Base-by-base conservation (phyloP, 2,329 filamentous ascomycete species). In the Fusarium sp. region DNA sequence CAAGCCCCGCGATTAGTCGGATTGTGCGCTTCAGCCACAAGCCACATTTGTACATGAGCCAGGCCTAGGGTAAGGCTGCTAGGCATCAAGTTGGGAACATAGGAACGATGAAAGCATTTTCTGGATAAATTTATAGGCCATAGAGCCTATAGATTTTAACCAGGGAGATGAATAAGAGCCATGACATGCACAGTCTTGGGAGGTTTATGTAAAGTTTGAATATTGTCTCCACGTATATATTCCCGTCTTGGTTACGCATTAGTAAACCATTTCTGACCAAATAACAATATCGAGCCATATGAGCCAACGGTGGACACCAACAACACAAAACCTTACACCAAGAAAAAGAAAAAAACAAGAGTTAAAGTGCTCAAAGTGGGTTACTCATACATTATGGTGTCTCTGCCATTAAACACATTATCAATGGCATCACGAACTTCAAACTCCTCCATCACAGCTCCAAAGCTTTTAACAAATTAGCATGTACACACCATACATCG, bases 341-440 rank as follows among this genome's bases (percentile, higher is more conserved):
- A 20, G 17, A 23, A n/a, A n/a, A n/a, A n/a, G n/a, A n/a, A 6
- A 19, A 27, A 44, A 19, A 30, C 6, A 10, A 22, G 9, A 54
- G 30, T 20, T 13, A 10, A 37, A 10, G n/a, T n/a, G n/a, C n/a
- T n/a, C n/a, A n/a, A n/a, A n/a, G 23, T 40, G 35, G 27, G 57
- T 51, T 59, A 68, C 30, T 59, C 58, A 23, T 48, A 40, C 56
- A 52, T 48, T 35, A 59, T 40, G 7, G 43, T 51, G 37, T 64
- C 67, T 55, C 64, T 71, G 37, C 64, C 65, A 19, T 71, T 62
- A 33, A 78, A 62, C 7, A 93, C 84, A 37, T 85, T 90, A 74
- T 90, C 90, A 56, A 97, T 79, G 22, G 93, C 93, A 80, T 97
- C 94, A 49, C 86, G 83, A 37, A 93, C 86, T 79, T 93, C 91